Evolutionary conservation across 2,329 filamentous ascomycete genomes (phyloP), one percentile per base, ranked within the genome.

Genomic region (Fusarium proliferatum): DNA sequence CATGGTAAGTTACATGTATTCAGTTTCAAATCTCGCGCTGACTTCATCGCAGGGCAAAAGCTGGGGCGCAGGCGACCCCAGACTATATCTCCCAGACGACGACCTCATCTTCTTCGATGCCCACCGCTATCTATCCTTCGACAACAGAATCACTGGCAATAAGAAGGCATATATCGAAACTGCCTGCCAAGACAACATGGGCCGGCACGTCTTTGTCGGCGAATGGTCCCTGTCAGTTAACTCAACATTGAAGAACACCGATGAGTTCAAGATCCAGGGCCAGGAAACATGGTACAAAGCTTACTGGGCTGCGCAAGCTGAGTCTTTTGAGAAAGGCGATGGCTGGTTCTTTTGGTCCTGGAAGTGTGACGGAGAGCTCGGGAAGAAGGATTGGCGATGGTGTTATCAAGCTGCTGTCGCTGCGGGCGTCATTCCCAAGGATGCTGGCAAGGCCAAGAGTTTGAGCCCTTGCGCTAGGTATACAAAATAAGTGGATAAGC

Each of bases 271-370:
- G 75, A 84, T 72, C 80, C 82, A 15, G 8, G 72, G 76, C 28
- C 83, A 88, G 62, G 76, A 79, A 60, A 81, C 78, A 4, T 92
- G 90, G 79, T 91, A 91, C 78, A 80, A 73, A 52, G 80, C 84
- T 49, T 91, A 86, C 84, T 91, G 88, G 79, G 86, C 86, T 1
- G 88, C 88, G 0, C 89, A 91, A 79, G 84, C 86, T 0, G 82
- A 84, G 49, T 80, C 85, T 0, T 91, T 89, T 74, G 89, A 91
- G 80, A 84, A 83, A 63, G 80, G 83, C 21, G 81, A 82, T 12
- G 88, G 88, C 0, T 91, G 88, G 88, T 78, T 88, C 6, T 91
- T 90, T 75, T 91, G 89, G 89, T 85, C 85, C 2, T 91, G 89
- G 89, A 91, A 90, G 80, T 80, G 78, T 46, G 73, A 74, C 2